Conservation (phyloP, 495 filamentous ascomycete genomes). For the Penicillium soppii region DNA sequence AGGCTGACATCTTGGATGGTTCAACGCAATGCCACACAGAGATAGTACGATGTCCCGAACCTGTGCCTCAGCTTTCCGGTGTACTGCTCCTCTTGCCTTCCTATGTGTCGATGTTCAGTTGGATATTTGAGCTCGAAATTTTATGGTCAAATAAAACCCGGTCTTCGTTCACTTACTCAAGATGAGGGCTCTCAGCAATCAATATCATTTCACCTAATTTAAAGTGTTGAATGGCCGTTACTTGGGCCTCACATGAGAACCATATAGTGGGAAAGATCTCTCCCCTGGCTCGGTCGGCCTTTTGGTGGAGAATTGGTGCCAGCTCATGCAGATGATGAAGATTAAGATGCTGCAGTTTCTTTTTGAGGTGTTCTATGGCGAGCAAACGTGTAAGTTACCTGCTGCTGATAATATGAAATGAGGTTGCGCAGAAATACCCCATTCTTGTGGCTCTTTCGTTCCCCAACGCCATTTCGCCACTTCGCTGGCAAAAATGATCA, state of each 20-base stretch:
- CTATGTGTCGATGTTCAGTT: background rate
- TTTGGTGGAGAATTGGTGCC: conserved; percentile 18
- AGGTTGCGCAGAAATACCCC: conserved; percentile 6
- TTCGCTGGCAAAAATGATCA: conserved; percentile 24
- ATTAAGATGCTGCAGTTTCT: conserved; percentile 12
- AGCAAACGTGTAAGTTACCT: background rate
- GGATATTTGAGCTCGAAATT: background rate
- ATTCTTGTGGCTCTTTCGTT: conserved; percentile 13
- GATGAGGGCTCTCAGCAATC: conserved; percentile 23
- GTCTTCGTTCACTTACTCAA: conserved; percentile 16
- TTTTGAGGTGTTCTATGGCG: conserved; percentile 16
- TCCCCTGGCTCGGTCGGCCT: conserved; percentile 21
- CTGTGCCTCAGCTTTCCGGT: conserved; percentile 24
- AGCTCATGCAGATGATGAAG: conserved; percentile 12
- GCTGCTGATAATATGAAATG: too few relatives aligned
- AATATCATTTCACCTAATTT: conserved; percentile 24
- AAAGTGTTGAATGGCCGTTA: conserved; percentile 24
- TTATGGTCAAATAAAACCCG: background rate
- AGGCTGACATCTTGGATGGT: conserved; percentile 16
- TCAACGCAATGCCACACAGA: conserved; percentile 24
- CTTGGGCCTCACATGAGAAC: conserved; percentile 22
- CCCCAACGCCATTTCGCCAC: conserved; percentile 28
- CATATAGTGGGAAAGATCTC: conserved; percentile 28
- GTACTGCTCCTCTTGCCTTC: conserved; percentile 13
- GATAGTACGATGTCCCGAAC: conserved; percentile 26